Base-by-base conservation (phyloP, 2,329 filamentous ascomycete species). In the Fusarium pseudonygamai region DNA sequence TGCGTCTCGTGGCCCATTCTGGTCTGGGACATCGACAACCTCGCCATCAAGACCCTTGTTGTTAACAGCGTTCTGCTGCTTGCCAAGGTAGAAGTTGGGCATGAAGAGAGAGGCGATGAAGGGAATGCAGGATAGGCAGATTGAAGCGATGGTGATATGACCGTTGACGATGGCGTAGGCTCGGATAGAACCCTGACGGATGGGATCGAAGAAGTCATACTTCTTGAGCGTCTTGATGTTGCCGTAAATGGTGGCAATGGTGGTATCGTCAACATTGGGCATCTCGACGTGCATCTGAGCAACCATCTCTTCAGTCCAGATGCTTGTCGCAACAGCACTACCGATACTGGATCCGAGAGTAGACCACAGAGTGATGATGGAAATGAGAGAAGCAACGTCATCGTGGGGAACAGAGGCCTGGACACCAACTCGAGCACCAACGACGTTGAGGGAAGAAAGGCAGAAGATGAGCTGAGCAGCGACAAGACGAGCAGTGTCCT, bases 321-420 rank as follows among this genome's bases (percentile, higher is more conserved):
- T 83, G 42, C 77, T 77, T 0, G 82, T 78, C 5, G 80, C 75
- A 43, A 85, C 74, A 28, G 83, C 81, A 49, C 80, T 83, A 26
- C 83, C 84, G 11, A 84, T 72, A 5, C 78, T 80, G 0, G 79
- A 82, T 4, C 82, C 83, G 13, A 85, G 60, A 5, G 81, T 83
- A 11, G 80, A 81, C 83, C 83, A 85, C 11, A 84, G 73, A 1
- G 82, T 79, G 15, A 84, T 71, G 3, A 83, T 67, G 20, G 82
- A 77, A 59, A 85, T 85, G 47, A 82, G 71, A 2, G 79, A 75
- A 6, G 84, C 82, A 55, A 85, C 67, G 46, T 85, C 83, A 60
- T 84, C 79, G 69, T 85, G 84, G 1, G 83, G 82, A 0, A 85
- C 83, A 0, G 83, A 84, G 16, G 82, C 82, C 63, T 85, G 82